These are phyloP conservation scores for Russula emetica DNA, from an alignment of 768 basidiomycete species.

Conservation along the genomic window DNA sequence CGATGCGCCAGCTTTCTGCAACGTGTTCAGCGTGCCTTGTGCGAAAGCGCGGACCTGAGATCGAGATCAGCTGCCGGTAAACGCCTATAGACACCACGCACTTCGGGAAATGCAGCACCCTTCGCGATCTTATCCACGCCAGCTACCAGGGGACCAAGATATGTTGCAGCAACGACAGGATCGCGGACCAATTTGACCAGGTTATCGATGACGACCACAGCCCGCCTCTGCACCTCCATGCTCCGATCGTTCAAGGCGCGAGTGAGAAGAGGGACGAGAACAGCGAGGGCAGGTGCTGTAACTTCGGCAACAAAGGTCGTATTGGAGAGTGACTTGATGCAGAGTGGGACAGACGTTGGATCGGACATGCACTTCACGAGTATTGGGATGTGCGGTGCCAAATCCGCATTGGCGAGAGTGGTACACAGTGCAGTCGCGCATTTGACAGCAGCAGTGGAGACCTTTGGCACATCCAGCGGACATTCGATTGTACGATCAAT, in stretches of 20 bases:
- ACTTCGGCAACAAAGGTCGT: slow-evolving; percentile 98
- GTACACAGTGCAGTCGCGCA: slow-evolving; percentile 84
- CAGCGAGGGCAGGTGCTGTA: slow-evolving; percentile 92
- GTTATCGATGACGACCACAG: slow-evolving; percentile 93
- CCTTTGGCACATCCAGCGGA: slow-evolving; percentile 47
- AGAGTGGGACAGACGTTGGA: slow-evolving; percentile 80
- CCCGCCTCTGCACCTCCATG: slow-evolving; percentile 93
- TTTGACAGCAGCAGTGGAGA: slow-evolving; percentile 81
- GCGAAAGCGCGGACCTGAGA: slow-evolving; percentile 85
- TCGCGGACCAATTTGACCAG: slow-evolving; percentile 96
- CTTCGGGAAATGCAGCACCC: slow-evolving; percentile 94
- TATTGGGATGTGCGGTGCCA: slow-evolving; percentile 79
- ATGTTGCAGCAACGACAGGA: slow-evolving; percentile 81
- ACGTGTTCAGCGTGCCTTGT: slow-evolving; percentile 72
- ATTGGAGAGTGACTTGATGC: slow-evolving; percentile 91
- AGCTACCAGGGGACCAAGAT: slow-evolving; percentile 81
- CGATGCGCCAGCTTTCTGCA: slow-evolving; percentile 81
- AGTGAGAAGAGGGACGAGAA: slow-evolving; percentile 85
- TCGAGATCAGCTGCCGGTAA: slow-evolving; percentile 13
- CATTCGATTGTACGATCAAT: slow-evolving; percentile 12
- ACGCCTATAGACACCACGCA: slow-evolving; percentile 33
- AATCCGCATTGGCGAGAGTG: slow-evolving; percentile 90
- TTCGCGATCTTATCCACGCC: slow-evolving; percentile 88
- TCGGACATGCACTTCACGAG: slow-evolving; percentile 95
- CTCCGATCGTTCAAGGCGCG: slow-evolving; percentile 93